Percentiles rank a stretch among this genome's conserved stretches.
phyloP scores from a whole-genome alignment of 2,329 filamentous ascomycete species.

The Magnaporthiopsis rhizophila region DNA sequence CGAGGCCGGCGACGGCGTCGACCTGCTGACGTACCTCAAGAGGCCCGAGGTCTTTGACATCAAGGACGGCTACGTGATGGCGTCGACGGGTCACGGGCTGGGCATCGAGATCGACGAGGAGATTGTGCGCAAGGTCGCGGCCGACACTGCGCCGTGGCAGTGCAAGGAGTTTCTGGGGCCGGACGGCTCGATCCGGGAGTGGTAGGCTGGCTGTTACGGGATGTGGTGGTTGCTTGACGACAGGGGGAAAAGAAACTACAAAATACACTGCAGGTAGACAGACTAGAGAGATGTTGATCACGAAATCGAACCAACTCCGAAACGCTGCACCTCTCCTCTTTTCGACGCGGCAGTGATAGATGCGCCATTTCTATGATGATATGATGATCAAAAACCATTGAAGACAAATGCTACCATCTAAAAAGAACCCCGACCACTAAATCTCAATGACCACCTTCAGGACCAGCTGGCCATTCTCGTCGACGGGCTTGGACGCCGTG shows the following conservation, averaged over 20 bases:
- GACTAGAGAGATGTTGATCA: too few species aligned
- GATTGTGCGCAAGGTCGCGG: constrained; percentile 43
- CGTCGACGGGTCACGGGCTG: constrained; percentile 44
- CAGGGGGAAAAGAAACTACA: too few species aligned
- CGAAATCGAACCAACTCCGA: too few species aligned
- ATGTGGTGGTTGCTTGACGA: too few species aligned
- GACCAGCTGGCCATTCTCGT: constrained; percentile 61
- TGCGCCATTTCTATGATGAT: too few species aligned
- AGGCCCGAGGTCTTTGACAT: constrained; percentile 52
- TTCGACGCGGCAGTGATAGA: too few species aligned
- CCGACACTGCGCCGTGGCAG: constrained; percentile 44
- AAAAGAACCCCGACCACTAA: neutral
- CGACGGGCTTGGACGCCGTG: constrained; percentile 63
- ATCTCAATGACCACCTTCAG: constrained; percentile 63
- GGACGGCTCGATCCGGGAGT: constrained; percentile 51
- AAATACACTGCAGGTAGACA: too few species aligned
- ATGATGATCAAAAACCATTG: too few species aligned
- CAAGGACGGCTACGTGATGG: constrained; percentile 46
- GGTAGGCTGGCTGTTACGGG: constrained; percentile 32
- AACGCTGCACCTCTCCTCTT: too few species aligned
- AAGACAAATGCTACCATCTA: too few species aligned
- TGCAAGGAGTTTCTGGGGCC: constrained; percentile 49
- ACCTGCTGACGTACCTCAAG: constrained; percentile 53
- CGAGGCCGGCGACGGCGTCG: constrained; percentile 33
- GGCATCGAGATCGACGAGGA: constrained; percentile 60